Base-by-base conservation (phyloP, 1,139 yeast genomes). In the Kodamaea alishanica region DNA sequence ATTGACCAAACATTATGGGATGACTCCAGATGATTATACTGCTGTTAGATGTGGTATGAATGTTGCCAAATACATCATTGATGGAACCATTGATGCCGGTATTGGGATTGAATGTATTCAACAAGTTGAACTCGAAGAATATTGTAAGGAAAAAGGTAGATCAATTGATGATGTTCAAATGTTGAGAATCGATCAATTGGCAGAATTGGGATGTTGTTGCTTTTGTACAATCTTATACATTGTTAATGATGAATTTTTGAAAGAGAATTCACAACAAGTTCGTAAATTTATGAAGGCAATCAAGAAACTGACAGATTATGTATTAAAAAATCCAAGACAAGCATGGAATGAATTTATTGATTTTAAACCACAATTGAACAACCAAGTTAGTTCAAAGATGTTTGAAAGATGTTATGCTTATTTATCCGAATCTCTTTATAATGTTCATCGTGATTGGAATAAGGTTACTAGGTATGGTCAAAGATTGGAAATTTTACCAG, bases 31-130 rank as follows among this genome's bases (percentile, higher is more conserved):
- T 30, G 81, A 76, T 53, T 76, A 75, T 55, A 74, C 79, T 38
- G 78, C 81, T n/a, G 77, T 76, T 36, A 66, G 81, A 55, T 75
- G 80, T 49, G 81, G 81, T 37, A 76, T 76, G 81, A 76, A 76
- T 49, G 80, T 76, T 36, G 78, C 81, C 42, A 74, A 73, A 51
- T 69, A 68, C 49, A 75, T 76, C 49, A 70, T 76, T 41, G 77
- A 74, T 42, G 81, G 79, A 28, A 63, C 67, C 46, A 74, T 76
- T 39, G 79, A 76, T 54, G 80, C 80, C 40, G 81, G 81, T 40
- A 70, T 75, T 52, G 81, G 81, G 48, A 73, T 76, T 44, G 81
- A 76, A 54, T 75, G 79, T 55, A 73, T 76, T 52, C 81, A 76
- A 56, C 79, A 73, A 56, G 81, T 76, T 32, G 78, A 76, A 52